phyloP scores from a whole-genome alignment of 2,329 filamentous ascomycete species.

The Escovopsis sp. region DNA sequence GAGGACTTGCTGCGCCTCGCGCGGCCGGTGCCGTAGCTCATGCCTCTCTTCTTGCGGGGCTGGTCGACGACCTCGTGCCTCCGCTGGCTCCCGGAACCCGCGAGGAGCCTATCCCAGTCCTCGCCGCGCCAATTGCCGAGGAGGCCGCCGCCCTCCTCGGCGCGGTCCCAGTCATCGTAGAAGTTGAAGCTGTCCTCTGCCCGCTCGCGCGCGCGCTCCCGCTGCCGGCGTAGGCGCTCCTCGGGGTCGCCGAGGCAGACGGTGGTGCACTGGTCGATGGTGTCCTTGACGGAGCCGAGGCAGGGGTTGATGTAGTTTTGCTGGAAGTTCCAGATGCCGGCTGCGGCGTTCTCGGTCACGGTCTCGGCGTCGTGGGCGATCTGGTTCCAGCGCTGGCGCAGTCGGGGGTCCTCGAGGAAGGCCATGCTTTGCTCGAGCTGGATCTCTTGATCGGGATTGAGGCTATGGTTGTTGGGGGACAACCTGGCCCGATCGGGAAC shows the following conservation, averaged over 20 bases:
- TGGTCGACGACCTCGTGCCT: constrained; percentile 35
- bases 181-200: constrained; percentile 90
- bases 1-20: constrained; percentile 30
- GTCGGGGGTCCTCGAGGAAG: constrained; percentile 66
- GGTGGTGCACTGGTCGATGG: constrained; percentile 57
- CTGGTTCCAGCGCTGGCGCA: constrained; percentile 88
- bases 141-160: constrained; percentile 40
- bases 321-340: constrained; percentile 76
- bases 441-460: constrained; percentile 5
- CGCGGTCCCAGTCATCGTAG: constrained; percentile 88
- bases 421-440: constrained; percentile 29
- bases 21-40: constrained; percentile 74
- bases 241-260: constrained; percentile 59
- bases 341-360: constrained; percentile 83
- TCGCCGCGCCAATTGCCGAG: constrained; percentile 64
- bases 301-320: constrained; percentile 78
- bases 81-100: constrained; percentile 43
- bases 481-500: constrained; percentile 2
- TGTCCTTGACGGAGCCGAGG: constrained; percentile 48
- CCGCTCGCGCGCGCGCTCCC: constrained; percentile 48
- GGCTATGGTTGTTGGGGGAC: background rate
- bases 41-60: constrained; percentile 59
- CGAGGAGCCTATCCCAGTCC: constrained; percentile 72
- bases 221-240: constrained; percentile 53
- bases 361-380: constrained; percentile 82